Conservation (phyloP, 2,329 filamentous ascomycete species). For the Coniella lustricola region DNA sequence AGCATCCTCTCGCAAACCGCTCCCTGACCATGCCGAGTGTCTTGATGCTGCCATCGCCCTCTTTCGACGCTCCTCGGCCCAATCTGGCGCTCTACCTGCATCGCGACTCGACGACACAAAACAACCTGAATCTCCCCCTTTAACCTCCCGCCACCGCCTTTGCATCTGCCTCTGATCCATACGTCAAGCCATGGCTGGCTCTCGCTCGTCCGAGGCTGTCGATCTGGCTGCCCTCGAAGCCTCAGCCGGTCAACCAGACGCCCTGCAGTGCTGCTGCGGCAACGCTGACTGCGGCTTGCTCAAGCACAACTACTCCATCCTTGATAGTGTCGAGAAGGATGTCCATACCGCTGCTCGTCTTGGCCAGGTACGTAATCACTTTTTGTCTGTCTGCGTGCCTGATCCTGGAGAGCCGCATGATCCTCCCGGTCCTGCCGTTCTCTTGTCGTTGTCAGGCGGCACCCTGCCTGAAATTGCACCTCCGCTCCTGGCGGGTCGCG, state of each 20-base stretch:
- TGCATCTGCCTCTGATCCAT: no score
- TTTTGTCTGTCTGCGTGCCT: not conserved
- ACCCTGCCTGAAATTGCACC: not conserved
- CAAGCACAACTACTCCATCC: slow-evolving; percentile 68
- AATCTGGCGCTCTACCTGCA: not conserved
- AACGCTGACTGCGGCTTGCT: slow-evolving; percentile 71
- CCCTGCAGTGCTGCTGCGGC: slow-evolving; percentile 76
- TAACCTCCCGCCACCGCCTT: not conserved
- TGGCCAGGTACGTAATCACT: slow-evolving; percentile 67
- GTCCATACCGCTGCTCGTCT: slow-evolving; percentile 79
- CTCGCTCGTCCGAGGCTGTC: slow-evolving; percentile 7
- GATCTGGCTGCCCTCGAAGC: slow-evolving; percentile 11
- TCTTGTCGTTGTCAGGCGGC: slow-evolving; percentile 5
- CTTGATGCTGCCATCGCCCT: slow-evolving; percentile 6
- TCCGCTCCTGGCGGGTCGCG: not conserved
- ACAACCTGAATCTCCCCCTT: not conserved
- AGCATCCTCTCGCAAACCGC: not conserved
- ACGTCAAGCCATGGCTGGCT: slow-evolving; percentile 11
- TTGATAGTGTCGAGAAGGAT: slow-evolving; percentile 80
- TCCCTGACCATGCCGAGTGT: slow-evolving; percentile 13
- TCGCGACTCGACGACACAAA: not conserved
- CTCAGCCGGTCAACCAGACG: slow-evolving; percentile 22
- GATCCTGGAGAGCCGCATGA: slow-evolving; percentile 2
- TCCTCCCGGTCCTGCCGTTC: slow-evolving; percentile 1
- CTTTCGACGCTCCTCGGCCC: slow-evolving; percentile 1